Base-by-base conservation (phyloP, 805 yeast genomes). In the Henningerozyma blattae region DNA sequence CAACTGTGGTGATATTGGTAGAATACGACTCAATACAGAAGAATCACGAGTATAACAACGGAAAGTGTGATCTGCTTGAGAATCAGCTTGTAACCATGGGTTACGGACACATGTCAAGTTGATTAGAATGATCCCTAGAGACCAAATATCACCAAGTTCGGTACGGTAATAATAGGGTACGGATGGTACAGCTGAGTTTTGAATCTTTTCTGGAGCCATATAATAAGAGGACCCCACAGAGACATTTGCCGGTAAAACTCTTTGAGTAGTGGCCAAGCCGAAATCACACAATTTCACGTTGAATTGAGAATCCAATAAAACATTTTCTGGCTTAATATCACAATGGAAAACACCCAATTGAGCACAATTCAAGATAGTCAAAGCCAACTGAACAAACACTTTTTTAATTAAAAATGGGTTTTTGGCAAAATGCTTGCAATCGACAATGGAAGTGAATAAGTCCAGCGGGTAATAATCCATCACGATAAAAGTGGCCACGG, bases 291-390 rank as follows among this genome's bases (percentile, higher is more conserved):
- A 40, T 79, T 64, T 41, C 68, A 70, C 39, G 78, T 62, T 36
- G 61, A 67, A 35, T 67, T 55, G 36, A 75, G 84, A 46, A 69
- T 65, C 49, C 58, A 87, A 75, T 46, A 91, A 64, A 35, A 91
- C 70, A 61, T 91, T 91, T 56, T 91, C 97, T 5, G 98, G 98
- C 62, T 91, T 91, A 44, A 87, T 73, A 57, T 87, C 97, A 52
- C 96, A 82, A 52, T 87, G 97, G 54, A 78, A 89, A 22, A 89
- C 75, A n/a, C 83, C 80, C 43, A 71, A 72, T 2, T 78, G 67
- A 56, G 89, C 97, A 50, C 93, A 82, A 59, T 78, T 81, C 42
- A 74, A 71, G 34, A 87, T 68, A 5, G 89, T 94, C 40, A 87
- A 82, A 30, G 89, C 64, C 54, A 91, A 68, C 58, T 91, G 97